Evolutionary conservation across 805 yeast genomes (phyloP).

Genomic region (Ogataea populi-albae): DNA sequence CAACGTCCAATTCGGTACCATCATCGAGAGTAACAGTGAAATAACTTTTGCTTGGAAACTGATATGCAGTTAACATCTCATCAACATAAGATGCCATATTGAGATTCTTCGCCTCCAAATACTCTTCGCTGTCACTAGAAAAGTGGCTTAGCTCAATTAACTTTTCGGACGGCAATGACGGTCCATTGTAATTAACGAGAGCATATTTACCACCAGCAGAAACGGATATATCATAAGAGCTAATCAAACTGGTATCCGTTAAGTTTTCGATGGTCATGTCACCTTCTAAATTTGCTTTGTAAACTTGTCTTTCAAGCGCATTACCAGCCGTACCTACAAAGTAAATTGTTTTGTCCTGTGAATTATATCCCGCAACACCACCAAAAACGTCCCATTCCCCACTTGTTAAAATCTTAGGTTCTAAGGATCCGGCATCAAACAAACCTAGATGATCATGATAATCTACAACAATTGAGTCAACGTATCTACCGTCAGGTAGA

Average conservation of each 20-base stretch:
- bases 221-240: slow-evolving; percentile 48
- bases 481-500: slow-evolving; percentile 52
- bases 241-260: slow-evolving; percentile 36
- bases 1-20: slow-evolving; percentile 44
- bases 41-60: slow-evolving; percentile 51
- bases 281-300: slow-evolving; percentile 41
- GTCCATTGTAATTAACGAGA: slow-evolving; percentile 45
- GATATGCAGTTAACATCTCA: slow-evolving; percentile 31
- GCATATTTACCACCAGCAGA: slow-evolving; percentile 58
- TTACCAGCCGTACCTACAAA: slow-evolving; percentile 57
- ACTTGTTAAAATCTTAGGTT: slow-evolving; percentile 41
- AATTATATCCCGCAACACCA: slow-evolving; percentile 47
- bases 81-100: slow-evolving; percentile 14
- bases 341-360: slow-evolving; percentile 45
- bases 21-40: slow-evolving; percentile 30
- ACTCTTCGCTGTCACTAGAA: slow-evolving; percentile 10
- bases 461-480: slow-evolving; percentile 54
- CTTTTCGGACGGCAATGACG: slow-evolving; percentile 46
- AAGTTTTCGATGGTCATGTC: slow-evolving; percentile 23
- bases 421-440: slow-evolving; percentile 42
- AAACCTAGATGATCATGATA: slow-evolving; percentile 66
- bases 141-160: slow-evolving; percentile 31
- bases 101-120: slow-evolving; percentile 14
- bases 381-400: slow-evolving; percentile 55
- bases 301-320: slow-evolving; percentile 57